These are phyloP conservation scores for Zarea fungicola DNA, from an alignment of 2,329 filamentous ascomycete genomes.

Conservation along the genomic window DNA sequence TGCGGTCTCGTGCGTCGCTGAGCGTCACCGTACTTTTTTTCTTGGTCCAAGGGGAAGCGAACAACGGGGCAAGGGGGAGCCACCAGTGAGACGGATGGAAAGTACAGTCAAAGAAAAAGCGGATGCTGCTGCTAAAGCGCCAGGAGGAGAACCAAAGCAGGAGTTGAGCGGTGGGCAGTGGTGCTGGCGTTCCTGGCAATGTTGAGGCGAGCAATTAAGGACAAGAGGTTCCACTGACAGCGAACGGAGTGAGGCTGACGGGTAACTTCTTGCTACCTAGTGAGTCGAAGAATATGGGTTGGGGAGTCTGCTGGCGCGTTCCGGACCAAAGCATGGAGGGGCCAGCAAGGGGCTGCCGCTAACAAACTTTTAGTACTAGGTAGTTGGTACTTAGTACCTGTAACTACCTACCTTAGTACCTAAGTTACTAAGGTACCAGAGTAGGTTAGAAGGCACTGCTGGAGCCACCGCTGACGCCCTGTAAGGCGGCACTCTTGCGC, in stretches of 20 bases:
- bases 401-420: too few species aligned
- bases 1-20: not conserved
- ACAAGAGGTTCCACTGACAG: conserved; percentile 10
- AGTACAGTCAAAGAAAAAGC: too few species aligned
- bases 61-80: conserved; percentile 1
- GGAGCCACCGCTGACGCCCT: too few species aligned
- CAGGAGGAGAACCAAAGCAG: not conserved
- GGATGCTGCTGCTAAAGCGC: not conserved
- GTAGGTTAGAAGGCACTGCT: too few species aligned
- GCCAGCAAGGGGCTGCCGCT: too few species aligned
- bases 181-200: conserved; percentile 1
- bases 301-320: conserved; percentile 3
- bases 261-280: not conserved
- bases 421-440: too few species aligned
- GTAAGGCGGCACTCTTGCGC: too few species aligned
- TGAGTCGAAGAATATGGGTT: not conserved
- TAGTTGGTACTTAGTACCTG: too few species aligned
- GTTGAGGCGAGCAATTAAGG: conserved; percentile 3
- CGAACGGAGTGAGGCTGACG: conserved; percentile 6
- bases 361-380: too few species aligned
- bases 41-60: conserved; percentile 3
- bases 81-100: not conserved
- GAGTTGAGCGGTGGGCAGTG: not conserved
- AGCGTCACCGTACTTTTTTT: too few species aligned
- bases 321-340: not conserved